Evolutionary conservation across 75 land plant species (phyloP).

Genomic region (Cupressus sempervirens): DNA sequence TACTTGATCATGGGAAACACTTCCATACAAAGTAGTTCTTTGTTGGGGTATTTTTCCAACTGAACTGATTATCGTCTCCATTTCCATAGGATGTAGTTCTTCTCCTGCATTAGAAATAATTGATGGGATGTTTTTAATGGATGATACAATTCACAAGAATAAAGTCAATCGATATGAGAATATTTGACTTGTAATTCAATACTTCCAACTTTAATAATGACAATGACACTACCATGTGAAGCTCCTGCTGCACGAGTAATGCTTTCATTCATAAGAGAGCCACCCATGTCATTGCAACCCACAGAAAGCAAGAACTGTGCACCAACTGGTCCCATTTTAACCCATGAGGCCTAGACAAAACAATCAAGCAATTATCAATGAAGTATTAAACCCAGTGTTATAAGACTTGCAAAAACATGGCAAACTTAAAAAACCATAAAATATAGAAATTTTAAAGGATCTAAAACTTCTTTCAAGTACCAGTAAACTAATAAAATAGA

Average conservation of each 20-base stretch:
- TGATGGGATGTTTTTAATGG: neutral
- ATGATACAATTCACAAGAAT: neutral
- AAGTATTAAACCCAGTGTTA: neutral
- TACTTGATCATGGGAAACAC: slow-evolving; percentile 21
- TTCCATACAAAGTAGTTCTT: slow-evolving; percentile 34
- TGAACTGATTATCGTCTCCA: slow-evolving; percentile 28
- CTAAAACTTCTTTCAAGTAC: no score
- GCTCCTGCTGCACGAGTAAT: slow-evolving; percentile 51
- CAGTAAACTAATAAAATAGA: no score
- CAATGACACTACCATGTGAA: slow-evolving; percentile 23
- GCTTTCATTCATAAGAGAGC: slow-evolving; percentile 48
- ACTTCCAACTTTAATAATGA: neutral
- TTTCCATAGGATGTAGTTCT: slow-evolving; percentile 29
- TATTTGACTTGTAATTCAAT: neutral
- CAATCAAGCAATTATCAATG: neutral
- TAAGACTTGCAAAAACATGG: no score
- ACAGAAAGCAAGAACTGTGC: slow-evolving; percentile 35
- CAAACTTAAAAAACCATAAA: no score
- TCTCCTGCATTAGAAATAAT: slow-evolving; percentile 21
- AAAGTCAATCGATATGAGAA: neutral
- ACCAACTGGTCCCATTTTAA: slow-evolving; percentile 47
- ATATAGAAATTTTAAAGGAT: no score
- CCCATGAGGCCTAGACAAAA: slow-evolving; percentile 39
- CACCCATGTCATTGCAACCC: slow-evolving; percentile 52
- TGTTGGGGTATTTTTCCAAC: slow-evolving; percentile 30